Evolutionary conservation across 306 rosid genomes (phyloP).

Genomic region (Cucurbita argyrosperma): DNA sequence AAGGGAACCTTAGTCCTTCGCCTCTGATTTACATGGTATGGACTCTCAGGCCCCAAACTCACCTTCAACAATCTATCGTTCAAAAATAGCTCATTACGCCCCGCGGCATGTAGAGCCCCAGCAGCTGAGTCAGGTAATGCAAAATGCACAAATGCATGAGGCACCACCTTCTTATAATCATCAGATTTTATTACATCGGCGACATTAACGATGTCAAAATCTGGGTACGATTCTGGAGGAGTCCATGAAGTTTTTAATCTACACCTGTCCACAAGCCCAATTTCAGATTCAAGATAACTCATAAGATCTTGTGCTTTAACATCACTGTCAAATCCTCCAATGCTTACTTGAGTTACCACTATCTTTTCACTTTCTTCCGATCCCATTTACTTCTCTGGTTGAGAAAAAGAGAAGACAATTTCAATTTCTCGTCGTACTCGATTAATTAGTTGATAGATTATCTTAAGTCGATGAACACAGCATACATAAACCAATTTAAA

Average conservation of each 20-base stretch:
- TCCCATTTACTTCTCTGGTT: constrained; percentile 25
- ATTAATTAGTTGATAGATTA: background rate
- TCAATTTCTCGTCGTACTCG: background rate
- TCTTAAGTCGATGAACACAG: background rate
- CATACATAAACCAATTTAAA: background rate
- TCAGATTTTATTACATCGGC: constrained; percentile 10
- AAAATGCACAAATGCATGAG: constrained; percentile 88
- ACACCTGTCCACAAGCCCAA: constrained; percentile 60
- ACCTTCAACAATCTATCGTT: constrained; percentile 29
- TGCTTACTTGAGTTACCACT: constrained; percentile 59
- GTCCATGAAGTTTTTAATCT: constrained; percentile 78
- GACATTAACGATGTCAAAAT: constrained; percentile 21
- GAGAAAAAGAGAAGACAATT: background rate
- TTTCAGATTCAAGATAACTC: constrained; percentile 29
- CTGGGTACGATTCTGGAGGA: constrained; percentile 57
- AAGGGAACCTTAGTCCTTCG: constrained; percentile 46
- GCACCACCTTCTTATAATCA: constrained; percentile 38
- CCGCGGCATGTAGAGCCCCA: constrained; percentile 31
- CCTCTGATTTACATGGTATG: constrained; percentile 37
- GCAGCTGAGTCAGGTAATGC: constrained; percentile 25
- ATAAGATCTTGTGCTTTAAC: constrained; percentile 39
- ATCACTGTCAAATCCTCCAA: constrained; percentile 55
- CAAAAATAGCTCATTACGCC: constrained; percentile 28
- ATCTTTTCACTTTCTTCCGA: constrained; percentile 19
- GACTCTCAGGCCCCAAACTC: constrained; percentile 51